Evolutionary conservation across 2,329 filamentous ascomycete species (phyloP).

Genomic region (Venturia asperata): DNA sequence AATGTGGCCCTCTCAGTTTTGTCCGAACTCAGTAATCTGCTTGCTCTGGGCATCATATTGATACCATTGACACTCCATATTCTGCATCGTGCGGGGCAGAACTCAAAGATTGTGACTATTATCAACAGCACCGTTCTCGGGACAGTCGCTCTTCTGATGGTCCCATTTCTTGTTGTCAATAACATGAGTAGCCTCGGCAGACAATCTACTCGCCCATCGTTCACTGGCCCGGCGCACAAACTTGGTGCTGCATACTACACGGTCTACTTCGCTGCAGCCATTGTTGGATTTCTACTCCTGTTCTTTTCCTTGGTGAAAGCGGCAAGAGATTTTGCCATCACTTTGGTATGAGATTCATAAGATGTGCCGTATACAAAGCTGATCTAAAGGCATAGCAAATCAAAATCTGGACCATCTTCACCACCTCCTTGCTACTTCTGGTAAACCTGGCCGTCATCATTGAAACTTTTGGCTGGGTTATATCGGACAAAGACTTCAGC

Average conservation of each 20-base stretch:
- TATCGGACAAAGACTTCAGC: slow-evolving; percentile 1
- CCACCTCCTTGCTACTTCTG: neutral
- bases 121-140: neutral
- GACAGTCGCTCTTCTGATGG: slow-evolving; percentile 1
- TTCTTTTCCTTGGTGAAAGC: neutral
- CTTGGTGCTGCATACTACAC: neutral
- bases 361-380: neutral
- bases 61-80: slow-evolving; percentile 9
- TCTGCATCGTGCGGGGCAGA: slow-evolving; percentile 3
- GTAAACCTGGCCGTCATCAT: neutral
- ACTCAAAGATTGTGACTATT: neutral
- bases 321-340: neutral
- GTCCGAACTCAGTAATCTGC: slow-evolving; percentile 9
- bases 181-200: slow-evolving; percentile 5
- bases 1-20: neutral
- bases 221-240: neutral
- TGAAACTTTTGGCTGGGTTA: neutral
- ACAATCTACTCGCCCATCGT: neutral
- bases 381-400: neutral
- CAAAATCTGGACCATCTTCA: slow-evolving; percentile 11
- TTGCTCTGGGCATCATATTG: neutral
- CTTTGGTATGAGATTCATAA: neutral
- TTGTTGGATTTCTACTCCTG: slow-evolving; percentile 1
- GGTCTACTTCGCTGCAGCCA: neutral
- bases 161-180: neutral